Evolutionary conservation across 768 basidiomycete species (phyloP).

Genomic region (Mycena galericulata): DNA sequence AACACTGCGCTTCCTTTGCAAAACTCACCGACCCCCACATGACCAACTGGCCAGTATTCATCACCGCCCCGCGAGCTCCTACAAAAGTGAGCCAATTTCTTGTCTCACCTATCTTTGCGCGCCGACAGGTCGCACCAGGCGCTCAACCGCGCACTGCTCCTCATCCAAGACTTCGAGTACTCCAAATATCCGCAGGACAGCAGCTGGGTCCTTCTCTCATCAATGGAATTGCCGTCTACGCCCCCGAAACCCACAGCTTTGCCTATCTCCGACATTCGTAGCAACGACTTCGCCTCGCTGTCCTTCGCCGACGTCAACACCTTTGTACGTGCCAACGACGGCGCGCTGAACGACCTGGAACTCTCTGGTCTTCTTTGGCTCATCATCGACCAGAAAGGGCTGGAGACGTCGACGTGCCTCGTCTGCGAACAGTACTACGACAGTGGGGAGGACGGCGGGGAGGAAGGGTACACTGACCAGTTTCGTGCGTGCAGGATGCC

Average conservation of each 20-base stretch:
- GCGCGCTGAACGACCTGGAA: not conserved
- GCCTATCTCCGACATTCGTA: not conserved
- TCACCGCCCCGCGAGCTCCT: too few species aligned
- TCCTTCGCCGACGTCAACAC: not conserved
- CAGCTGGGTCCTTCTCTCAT: not conserved
- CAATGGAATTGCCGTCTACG: not conserved
- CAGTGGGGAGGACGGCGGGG: not conserved
- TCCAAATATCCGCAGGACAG: not conserved
- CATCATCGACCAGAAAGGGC: constrained; percentile 5
- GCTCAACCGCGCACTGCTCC: not conserved
- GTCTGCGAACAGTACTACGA: constrained; percentile 1
- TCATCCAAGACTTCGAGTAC: not conserved
- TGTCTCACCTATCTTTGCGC: too few species aligned
- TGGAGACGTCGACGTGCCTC: constrained; percentile 5
- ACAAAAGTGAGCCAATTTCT: too few species aligned
- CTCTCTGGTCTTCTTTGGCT: not conserved
- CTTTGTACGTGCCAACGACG: not conserved
- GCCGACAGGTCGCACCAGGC: not conserved
- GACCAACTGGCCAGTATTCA: too few species aligned
- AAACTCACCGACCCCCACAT: too few species aligned
- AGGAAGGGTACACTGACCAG: constrained; percentile 1
- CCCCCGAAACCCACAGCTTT: not conserved
- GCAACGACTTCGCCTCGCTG: not conserved
- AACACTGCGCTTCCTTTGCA: too few species aligned
- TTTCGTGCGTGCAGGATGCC: constrained; percentile 16